These are phyloP conservation scores for Ceratobasidium sp. DNA, from an alignment of 1,284 basidiomycete genomes.

Conservation along the genomic window DNA sequence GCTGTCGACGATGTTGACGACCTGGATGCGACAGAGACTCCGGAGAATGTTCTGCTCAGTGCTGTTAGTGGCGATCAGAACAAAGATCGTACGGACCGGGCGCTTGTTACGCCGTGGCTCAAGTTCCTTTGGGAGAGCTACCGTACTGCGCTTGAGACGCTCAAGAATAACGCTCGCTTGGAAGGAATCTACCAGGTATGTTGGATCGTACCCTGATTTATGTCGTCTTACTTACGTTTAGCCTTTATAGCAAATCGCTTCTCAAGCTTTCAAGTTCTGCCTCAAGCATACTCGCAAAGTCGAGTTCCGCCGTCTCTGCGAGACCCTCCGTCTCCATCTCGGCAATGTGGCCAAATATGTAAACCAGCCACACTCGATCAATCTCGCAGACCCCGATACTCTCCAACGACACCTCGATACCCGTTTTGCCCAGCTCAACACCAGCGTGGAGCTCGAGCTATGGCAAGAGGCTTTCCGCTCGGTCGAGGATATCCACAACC, in stretches of 20 bases:
- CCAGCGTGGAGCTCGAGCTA: constrained; percentile 98
- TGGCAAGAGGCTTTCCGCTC: constrained; percentile 99
- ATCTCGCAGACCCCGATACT: constrained; percentile 95
- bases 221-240: constrained; percentile 42
- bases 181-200: constrained; percentile 95
- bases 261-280: constrained; percentile 98
- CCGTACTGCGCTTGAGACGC: constrained; percentile 94
- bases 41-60: constrained; percentile 89
- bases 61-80: constrained; percentile 92
- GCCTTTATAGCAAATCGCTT: constrained; percentile 84
- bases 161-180: constrained; percentile 96
- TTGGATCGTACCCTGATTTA: constrained; percentile 38
- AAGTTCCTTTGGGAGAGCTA: constrained; percentile 99
- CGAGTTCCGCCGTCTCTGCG: constrained; percentile 97
- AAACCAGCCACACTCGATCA: constrained; percentile 97
- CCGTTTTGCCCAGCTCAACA: constrained; percentile 96
- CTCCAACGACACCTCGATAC: constrained; percentile 98
- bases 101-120: constrained; percentile 96
- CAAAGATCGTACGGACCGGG: constrained; percentile 95
- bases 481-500: constrained; percentile 97
- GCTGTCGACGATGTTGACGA: constrained; percentile 83
- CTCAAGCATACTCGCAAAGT: constrained; percentile 94
- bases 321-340: constrained; percentile 95
- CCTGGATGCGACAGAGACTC: constrained; percentile 91
- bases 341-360: constrained; percentile 96